Evolutionary conservation across 2,329 filamentous ascomycete genomes (phyloP).

Genomic region (Fusarium lateritium): DNA sequence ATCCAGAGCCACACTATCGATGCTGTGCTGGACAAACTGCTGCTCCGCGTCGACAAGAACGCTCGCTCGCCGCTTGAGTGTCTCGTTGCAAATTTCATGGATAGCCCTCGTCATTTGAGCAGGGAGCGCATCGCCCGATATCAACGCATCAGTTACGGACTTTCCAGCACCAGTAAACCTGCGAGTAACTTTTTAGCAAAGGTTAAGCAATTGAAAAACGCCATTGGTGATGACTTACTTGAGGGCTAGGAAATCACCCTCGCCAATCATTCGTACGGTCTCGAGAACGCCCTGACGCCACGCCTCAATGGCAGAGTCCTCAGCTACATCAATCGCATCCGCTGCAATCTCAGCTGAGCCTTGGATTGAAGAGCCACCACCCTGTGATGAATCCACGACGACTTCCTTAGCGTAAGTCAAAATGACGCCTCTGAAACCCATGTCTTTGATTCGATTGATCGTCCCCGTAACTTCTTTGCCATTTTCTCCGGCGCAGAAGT

Average conservation of each 20-base stretch:
- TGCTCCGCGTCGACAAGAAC: slow-evolving; percentile 63
- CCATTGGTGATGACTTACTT: slow-evolving; percentile 50
- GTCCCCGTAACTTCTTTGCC: slow-evolving; percentile 60
- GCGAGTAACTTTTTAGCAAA: background rate
- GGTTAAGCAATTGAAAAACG: background rate
- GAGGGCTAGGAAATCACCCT: slow-evolving; percentile 55
- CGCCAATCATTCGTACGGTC: slow-evolving; percentile 50
- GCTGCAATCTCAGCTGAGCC: slow-evolving; percentile 55
- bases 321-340: slow-evolving; percentile 55
- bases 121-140: slow-evolving; percentile 43
- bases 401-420: slow-evolving; percentile 66
- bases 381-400: slow-evolving; percentile 56
- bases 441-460: slow-evolving; percentile 58
- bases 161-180: slow-evolving; percentile 60
- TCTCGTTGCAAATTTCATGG: slow-evolving; percentile 59
- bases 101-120: slow-evolving; percentile 51
- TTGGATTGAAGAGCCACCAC: slow-evolving; percentile 36
- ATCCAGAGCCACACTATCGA: slow-evolving; percentile 50
- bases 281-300: slow-evolving; percentile 52
- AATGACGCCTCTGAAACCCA: slow-evolving; percentile 68
- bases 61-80: slow-evolving; percentile 55
- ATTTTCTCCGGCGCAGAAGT: slow-evolving; percentile 69
- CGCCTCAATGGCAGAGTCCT: slow-evolving; percentile 50
- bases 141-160: slow-evolving; percentile 50
- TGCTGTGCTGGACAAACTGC: slow-evolving; percentile 59